Evolutionary conservation across 495 filamentous ascomycete genomes (phyloP), one percentile per base, ranked within the genome.

Genomic region (Immersiella caudata): DNA sequence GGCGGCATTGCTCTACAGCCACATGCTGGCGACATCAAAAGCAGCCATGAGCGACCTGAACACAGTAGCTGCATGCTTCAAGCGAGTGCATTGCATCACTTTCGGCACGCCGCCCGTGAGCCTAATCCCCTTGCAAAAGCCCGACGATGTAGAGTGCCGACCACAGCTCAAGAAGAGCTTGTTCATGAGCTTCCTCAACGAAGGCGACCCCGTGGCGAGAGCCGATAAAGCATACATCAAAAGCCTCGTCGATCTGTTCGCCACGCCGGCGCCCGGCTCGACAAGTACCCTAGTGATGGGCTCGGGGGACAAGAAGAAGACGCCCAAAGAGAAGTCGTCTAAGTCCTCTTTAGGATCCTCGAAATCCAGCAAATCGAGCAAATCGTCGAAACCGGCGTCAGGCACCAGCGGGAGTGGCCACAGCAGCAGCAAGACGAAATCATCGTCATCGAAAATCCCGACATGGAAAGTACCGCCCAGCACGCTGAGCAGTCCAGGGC

Each of bases 31-130:
- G 2, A 84, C 79, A 0, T 81, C 79, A 22, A 78, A 78, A 22
- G 76, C 70, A 6, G 83, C 87, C 0, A 72, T 75, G 35, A 90
- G 88, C 14, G 90, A 93, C 56, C 85, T 95, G 33, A 91, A 84
- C 60, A 76, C 78, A 57, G 81, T 94, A 2, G 87, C 86, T 0
- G 84, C 84, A 16, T 86, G 83, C 71, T 95, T 94, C 79, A 90
- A 88, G 70, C 84, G 89, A 26, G 79, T 94, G 7, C 91, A 95
- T 72, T 96, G 92, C 74, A 77, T 96, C 29, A 94, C 89, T 0
- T 96, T 95, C 65, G 92, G 92, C 22, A 85, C 90, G 1, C 92
- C 92, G 3, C 92, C 92, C 0, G 79, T 96, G 12, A 90, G 88
- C 25, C 78, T 93, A 8, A 81, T 89, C 0, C 91, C 92, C 0